Conservation (phyloP, 75 land plant genomes). For the Gnetum montanum region DNA sequence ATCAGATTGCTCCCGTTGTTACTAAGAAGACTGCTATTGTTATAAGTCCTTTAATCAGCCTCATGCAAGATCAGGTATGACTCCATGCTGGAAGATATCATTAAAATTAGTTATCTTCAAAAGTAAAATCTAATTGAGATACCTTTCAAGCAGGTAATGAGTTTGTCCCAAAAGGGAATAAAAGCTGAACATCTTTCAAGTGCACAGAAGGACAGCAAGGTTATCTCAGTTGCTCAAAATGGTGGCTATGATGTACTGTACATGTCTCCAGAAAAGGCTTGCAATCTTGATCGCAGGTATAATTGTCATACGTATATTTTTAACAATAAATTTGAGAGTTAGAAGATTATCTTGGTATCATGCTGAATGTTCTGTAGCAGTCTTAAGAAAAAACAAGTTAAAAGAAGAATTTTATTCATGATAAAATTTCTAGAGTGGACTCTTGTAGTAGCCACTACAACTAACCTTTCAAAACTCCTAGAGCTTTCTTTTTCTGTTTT, state of each 20-base stretch:
- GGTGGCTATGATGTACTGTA: constrained; percentile 56
- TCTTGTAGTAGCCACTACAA: no score
- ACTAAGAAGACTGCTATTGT: constrained; percentile 63
- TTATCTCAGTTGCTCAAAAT: constrained; percentile 27
- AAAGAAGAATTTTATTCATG: no score
- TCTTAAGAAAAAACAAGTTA: no score
- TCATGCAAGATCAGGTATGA: constrained; percentile 88
- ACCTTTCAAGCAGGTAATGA: constrained; percentile 57
- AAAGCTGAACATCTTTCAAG: constrained; percentile 64
- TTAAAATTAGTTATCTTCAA: background rate
- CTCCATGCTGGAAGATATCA: background rate
- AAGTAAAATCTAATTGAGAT: background rate
- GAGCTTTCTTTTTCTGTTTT: no score
- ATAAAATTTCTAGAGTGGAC: no score
- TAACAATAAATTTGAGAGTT: no score
- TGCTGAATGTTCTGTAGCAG: no score
- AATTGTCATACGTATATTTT: background rate
- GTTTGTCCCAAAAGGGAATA: constrained; percentile 56
- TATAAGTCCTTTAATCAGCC: constrained; percentile 71
- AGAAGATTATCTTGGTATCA: no score
- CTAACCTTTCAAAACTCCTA: no score
- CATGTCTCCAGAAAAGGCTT: constrained; percentile 84
- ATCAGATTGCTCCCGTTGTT: constrained; percentile 70
- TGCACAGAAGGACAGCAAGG: constrained; percentile 39
- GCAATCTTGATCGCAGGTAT: constrained; percentile 33